Evolutionary conservation across 345 rosid genomes (phyloP).

Genomic region (Populus ilicifolia): DNA sequence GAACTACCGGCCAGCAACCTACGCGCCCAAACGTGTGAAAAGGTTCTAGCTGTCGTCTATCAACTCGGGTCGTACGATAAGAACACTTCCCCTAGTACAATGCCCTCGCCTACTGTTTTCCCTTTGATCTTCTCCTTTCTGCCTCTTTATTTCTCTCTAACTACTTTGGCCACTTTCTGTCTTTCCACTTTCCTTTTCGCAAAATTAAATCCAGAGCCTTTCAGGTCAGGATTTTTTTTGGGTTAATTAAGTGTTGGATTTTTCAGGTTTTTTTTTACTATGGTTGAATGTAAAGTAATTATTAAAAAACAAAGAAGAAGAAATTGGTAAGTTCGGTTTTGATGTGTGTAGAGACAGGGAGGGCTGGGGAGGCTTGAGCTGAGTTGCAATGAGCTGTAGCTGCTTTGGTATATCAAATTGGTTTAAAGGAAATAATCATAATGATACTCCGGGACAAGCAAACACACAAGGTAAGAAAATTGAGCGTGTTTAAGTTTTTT

Average conservation of each 20-base stretch:
- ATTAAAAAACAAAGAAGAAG: not conserved
- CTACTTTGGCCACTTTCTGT: not conserved
- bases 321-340: not conserved
- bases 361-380: not conserved
- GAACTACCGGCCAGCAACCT: too few relatives aligned
- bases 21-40: too few relatives aligned
- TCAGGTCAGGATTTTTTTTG: not conserved
- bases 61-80: too few relatives aligned
- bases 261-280: too few relatives aligned
- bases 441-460: slow-evolving; percentile 27
- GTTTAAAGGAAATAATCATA: slow-evolving; percentile 32
- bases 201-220: not conserved
- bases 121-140: not conserved
- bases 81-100: too few relatives aligned
- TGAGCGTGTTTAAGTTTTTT: not conserved
- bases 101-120: not conserved
- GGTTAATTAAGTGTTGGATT: not conserved
- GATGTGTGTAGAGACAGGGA: slow-evolving; percentile 2
- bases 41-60: too few relatives aligned
- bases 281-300: too few relatives aligned
- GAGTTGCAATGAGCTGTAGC: slow-evolving; percentile 44
- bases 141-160: not conserved
- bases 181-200: not conserved
- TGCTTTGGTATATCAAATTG: slow-evolving; percentile 47
- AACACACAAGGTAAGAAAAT: slow-evolving; percentile 40